Base-by-base conservation (phyloP, 2,329 filamentous ascomycete species). In the Penicillium freii region DNA sequence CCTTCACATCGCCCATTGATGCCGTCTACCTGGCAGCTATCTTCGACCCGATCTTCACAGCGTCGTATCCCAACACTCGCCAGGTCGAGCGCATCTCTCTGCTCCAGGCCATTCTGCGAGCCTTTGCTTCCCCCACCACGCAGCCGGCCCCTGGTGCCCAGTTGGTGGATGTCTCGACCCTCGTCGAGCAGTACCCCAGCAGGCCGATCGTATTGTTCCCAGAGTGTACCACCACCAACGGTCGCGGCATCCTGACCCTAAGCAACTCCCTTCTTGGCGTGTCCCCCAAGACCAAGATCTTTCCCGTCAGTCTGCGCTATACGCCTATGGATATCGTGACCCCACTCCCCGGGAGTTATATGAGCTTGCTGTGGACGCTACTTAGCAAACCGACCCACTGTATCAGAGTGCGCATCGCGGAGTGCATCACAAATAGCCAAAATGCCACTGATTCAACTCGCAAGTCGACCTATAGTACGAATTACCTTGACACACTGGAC, bases 211-310 rank as follows among this genome's bases (percentile, higher is more conserved):
- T 88, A 60, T 86, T 96, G 1, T 97, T 97, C 73, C 93, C 94
- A 13, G 94, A 99, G 77, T 93, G 89, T 75, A 94, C 89, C 5
- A 96, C 94, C 0, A 96, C 91, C 44, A 99, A 99, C 71, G 93
- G 93, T 61, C 88, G 90, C 65, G 94, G 89, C 5, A 92, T 97
- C 61, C 77, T 99, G 13, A 90, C 91, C 1, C 85, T 96, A 54
- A 91, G 89, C 59, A 91, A 89, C 0, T 88, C 87, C 50, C 81
- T 99, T 1, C 79, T 94, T 3, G 83, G 86, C 17, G 84, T 85
- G 0, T 85, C 87, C 0, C 73, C 84, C 6, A 80, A 83, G 53
- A 87, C 87, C 9, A 89, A 87, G 70, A 91, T 99, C 64, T 97
- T 95, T 77, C 92, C 94, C 1, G 83, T 99, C 59, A 96, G 89